These are phyloP conservation scores for Coccomyxa sp. DNA, from an alignment of 139 green algal genomes.

Conservation along the genomic window DNA sequence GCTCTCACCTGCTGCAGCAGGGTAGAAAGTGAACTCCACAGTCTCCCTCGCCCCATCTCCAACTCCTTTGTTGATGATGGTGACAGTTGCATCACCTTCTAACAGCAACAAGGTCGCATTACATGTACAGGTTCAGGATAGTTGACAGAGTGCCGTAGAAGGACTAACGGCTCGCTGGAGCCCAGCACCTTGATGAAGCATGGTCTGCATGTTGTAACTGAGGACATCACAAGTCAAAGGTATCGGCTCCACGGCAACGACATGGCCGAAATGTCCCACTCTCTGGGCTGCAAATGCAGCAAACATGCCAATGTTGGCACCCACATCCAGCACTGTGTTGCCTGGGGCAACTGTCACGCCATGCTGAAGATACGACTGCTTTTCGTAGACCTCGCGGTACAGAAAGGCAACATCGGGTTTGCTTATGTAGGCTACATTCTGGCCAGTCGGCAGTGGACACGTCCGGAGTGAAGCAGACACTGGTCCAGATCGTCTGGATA, in stretches of 20 bases:
- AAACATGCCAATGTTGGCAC: constrained; percentile 52
- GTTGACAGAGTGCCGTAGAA: neutral
- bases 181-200: neutral
- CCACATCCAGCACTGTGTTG: constrained; percentile 44
- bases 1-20: constrained; percentile 12
- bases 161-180: too few relatives aligned
- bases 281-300: constrained; percentile 20
- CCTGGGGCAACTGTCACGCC: constrained; percentile 16
- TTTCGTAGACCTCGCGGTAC: constrained; percentile 21
- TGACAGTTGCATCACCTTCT: neutral
- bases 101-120: neutral
- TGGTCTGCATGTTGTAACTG: constrained; percentile 16
- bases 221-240: constrained; percentile 6
- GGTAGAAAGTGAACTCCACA: constrained; percentile 37
- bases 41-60: constrained; percentile 8
- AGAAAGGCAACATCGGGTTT: constrained; percentile 24
- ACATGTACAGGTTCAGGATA: neutral
- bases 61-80: constrained; percentile 11
- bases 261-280: constrained; percentile 15
- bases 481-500: too few relatives aligned
- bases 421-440: constrained; percentile 10
- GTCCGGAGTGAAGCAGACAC: too few relatives aligned
- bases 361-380: constrained; percentile 23
- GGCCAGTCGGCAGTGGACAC: neutral
- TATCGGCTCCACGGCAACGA: constrained; percentile 24